Conservation (phyloP, 495 filamentous ascomycete genomes). For the Aspergillus ellipticus region DNA sequence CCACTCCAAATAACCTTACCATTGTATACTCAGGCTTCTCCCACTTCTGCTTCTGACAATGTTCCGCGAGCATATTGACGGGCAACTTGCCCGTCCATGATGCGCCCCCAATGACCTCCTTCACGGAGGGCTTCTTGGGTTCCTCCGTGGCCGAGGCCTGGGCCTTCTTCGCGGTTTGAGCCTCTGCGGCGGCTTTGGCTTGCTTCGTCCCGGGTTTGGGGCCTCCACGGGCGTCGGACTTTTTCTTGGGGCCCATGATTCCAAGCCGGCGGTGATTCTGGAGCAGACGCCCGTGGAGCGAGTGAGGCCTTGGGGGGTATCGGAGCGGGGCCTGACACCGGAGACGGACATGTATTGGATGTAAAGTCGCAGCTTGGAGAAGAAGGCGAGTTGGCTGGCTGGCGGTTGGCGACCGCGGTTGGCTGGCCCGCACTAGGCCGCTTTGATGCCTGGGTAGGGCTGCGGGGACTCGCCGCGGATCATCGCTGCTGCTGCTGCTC, state of each 20-base stretch:
- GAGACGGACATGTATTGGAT: no score
- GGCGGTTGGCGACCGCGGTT: slow-evolving; percentile 15
- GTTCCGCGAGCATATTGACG: slow-evolving; percentile 87
- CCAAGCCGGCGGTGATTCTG: not conserved
- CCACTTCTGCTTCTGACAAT: slow-evolving; percentile 94
- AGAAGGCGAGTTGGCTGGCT: slow-evolving; percentile 4
- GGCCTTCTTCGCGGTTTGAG: slow-evolving; percentile 25
- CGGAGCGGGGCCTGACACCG: not conserved
- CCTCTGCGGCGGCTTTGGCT: slow-evolving; percentile 40
- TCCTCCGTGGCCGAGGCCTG: slow-evolving; percentile 41
- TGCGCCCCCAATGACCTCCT: slow-evolving; percentile 85
- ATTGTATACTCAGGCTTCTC: slow-evolving; percentile 87
- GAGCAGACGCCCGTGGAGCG: slow-evolving; percentile 24
- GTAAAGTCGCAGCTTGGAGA: not conserved
- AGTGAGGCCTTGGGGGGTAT: not conserved
- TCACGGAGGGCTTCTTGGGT: slow-evolving; percentile 74
- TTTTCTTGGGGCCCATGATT: slow-evolving; percentile 45
- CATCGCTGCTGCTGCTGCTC: no score
- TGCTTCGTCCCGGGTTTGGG: slow-evolving; percentile 46
- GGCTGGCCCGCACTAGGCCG: slow-evolving; percentile 36
- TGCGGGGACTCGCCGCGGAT: slow-evolving; percentile 10
- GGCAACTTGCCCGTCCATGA: slow-evolving; percentile 98
- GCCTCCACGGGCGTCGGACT: slow-evolving; percentile 37
- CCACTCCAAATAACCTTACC: slow-evolving; percentile 31
- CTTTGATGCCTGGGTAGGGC: slow-evolving; percentile 12